These are phyloP conservation scores for Salix viminalis DNA, from an alignment of 345 rosid genomes.

Conservation along the genomic window DNA sequence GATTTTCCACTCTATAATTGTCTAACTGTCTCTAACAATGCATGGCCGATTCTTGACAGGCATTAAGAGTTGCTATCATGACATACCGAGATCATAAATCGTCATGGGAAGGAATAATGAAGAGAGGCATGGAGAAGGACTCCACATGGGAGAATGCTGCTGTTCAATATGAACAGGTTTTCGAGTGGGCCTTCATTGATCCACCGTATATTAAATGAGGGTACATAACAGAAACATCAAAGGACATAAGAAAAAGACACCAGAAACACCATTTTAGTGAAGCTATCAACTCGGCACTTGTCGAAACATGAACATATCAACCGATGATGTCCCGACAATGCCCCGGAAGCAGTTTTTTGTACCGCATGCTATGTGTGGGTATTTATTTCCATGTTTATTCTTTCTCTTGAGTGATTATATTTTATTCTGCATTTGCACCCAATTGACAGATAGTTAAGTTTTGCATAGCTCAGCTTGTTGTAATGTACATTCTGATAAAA, in stretches of 20 bases:
- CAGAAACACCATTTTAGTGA: neutral
- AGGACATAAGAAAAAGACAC: neutral
- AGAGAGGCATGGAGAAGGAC: conserved; percentile 65
- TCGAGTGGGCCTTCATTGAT: conserved; percentile 76
- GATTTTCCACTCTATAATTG: too few species aligned
- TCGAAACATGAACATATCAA: too few species aligned
- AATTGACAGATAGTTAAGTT: neutral
- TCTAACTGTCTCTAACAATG: too few species aligned
- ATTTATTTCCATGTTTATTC: neutral
- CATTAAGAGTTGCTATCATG: conserved; percentile 52
- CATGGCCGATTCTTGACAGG: conserved; percentile 29
- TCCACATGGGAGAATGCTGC: conserved; percentile 91
- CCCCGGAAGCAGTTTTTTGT: neutral
- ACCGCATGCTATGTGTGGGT: neutral
- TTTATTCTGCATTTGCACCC: neutral
- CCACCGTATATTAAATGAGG: conserved; percentile 56
- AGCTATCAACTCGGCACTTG: too few species aligned
- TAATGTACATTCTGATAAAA: neutral
- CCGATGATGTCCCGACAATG: too few species aligned
- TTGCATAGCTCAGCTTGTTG: neutral
- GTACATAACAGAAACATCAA: neutral
- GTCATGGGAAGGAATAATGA: conserved; percentile 80
- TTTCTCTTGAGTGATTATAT: neutral
- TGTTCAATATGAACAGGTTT: conserved; percentile 71
- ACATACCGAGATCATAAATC: conserved; percentile 68